A percentile compares a stretch with the other conserved stretches of the same genome.
Evolutionary conservation across 2,329 filamentous ascomycete species (phyloP).

Genomic region (Chalara sp.): DNA sequence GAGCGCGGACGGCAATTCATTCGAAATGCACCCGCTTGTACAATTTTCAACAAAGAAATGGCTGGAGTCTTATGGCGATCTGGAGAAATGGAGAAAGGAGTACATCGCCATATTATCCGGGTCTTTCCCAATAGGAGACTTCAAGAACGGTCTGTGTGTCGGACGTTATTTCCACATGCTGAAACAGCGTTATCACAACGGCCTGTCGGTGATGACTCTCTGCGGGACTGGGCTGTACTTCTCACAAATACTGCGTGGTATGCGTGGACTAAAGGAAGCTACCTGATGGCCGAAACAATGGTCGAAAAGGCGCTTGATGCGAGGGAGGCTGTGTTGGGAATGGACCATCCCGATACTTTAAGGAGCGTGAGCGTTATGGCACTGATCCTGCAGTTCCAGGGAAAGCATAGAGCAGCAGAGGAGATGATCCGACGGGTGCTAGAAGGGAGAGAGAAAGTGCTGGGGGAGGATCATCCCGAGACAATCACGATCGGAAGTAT

Average conservation of each 20-base stretch:
- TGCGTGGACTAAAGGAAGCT: background rate
- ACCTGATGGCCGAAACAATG: background rate
- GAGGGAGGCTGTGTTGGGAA: slow-evolving; percentile 1
- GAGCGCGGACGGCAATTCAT: slow-evolving; percentile 4
- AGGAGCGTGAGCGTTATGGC: background rate
- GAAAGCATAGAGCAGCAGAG: background rate
- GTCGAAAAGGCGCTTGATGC: slow-evolving; percentile 24
- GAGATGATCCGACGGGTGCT: background rate
- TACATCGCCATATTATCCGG: slow-evolving; percentile 9
- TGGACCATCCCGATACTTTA: background rate
- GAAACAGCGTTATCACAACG: background rate
- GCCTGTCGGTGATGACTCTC: background rate
- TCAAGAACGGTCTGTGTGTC: slow-evolving; percentile 2
- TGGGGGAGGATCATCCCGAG: background rate
- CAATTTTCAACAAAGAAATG: slow-evolving; percentile 14
- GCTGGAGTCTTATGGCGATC: slow-evolving; percentile 7
- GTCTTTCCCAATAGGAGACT: slow-evolving; percentile 10
- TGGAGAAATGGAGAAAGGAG: slow-evolving; percentile 2
- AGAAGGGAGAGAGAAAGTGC: too few species aligned
- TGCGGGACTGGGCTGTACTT: background rate
- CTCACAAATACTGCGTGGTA: background rate
- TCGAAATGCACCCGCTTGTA: slow-evolving; percentile 13
- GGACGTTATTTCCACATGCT: background rate
- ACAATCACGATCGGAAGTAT: background rate
- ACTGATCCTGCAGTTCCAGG: background rate